Evolutionary conservation across 148 eudicot species (phyloP).

Genomic region (Chenopodium quinoa): DNA sequence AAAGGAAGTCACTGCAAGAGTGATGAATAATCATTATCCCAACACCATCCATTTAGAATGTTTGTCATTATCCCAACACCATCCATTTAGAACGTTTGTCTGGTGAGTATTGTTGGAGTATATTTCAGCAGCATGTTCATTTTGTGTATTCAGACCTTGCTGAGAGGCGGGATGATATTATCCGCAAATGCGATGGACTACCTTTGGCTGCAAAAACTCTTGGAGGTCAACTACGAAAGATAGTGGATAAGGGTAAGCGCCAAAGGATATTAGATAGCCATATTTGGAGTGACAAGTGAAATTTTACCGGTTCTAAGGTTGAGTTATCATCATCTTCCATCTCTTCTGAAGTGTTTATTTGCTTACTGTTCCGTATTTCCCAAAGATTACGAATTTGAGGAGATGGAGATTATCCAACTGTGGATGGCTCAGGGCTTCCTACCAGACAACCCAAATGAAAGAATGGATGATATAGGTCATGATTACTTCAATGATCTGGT

Average conservation of each 20-base stretch:
- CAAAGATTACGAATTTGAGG: not conserved
- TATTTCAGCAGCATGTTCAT: slow-evolving; percentile 3
- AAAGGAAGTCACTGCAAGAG: not conserved
- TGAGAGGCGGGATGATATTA: not conserved
- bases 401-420: not conserved
- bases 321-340: slow-evolving; percentile 3
- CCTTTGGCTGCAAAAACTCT: slow-evolving; percentile 19
- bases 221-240: not conserved
- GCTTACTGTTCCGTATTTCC: not conserved
- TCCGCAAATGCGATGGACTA: slow-evolving; percentile 4
- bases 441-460: not conserved
- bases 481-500: not conserved
- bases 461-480: slow-evolving; percentile 9
- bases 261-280: not conserved
- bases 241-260: not conserved
- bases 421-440: slow-evolving; percentile 17
- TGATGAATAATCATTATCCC: not conserved
- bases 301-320: not conserved
- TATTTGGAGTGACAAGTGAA: not conserved
- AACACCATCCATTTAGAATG: not conserved
- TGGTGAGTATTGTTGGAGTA: not conserved
- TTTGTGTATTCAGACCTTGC: not conserved
- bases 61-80: not conserved
- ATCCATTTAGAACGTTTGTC: not conserved
- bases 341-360: not conserved